These are phyloP conservation scores for Colletotrichum abscissum DNA, from an alignment of 2,329 filamentous ascomycete genomes.

Conservation along the genomic window DNA sequence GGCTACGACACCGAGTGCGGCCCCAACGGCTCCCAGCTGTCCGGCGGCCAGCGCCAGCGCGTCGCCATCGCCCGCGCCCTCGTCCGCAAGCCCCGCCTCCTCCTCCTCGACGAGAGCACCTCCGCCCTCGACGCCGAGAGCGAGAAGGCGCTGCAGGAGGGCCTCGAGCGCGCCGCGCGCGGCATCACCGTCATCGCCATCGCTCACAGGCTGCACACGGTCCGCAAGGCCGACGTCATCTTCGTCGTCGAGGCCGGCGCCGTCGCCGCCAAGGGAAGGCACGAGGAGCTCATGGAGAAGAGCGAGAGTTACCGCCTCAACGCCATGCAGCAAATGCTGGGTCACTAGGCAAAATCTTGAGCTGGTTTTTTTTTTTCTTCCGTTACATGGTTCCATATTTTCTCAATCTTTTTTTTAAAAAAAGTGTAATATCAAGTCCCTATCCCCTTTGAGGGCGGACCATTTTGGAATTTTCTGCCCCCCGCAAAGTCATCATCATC, in stretches of 20 bases:
- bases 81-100: conserved; percentile 69
- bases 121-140: conserved; percentile 73
- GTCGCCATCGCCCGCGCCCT: conserved; percentile 77
- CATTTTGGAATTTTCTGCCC: background rate
- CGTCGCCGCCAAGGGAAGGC: conserved; percentile 63
- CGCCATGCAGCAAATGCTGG: conserved; percentile 62
- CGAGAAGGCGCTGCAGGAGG: conserved; percentile 67
- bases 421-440: background rate
- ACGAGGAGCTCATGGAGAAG: conserved; percentile 64
- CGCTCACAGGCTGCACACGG: conserved; percentile 57
- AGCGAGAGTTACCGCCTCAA: conserved; percentile 65
- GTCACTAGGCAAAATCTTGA: conserved; percentile 26
- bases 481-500: too few relatives aligned
- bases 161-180: conserved; percentile 60
- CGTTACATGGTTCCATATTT: background rate
- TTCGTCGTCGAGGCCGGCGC: conserved; percentile 62
- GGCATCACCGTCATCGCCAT: conserved; percentile 56
- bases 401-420: background rate
- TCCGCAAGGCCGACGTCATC: conserved; percentile 55
- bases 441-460: background rate
- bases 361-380: background rate
- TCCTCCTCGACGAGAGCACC: conserved; percentile 79
- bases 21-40: conserved; percentile 72
- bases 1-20: conserved; percentile 69
- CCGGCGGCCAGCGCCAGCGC: conserved; percentile 77